Base-by-base conservation (phyloP, 768 basidiomycete species). In the Lactarius sp. region DNA sequence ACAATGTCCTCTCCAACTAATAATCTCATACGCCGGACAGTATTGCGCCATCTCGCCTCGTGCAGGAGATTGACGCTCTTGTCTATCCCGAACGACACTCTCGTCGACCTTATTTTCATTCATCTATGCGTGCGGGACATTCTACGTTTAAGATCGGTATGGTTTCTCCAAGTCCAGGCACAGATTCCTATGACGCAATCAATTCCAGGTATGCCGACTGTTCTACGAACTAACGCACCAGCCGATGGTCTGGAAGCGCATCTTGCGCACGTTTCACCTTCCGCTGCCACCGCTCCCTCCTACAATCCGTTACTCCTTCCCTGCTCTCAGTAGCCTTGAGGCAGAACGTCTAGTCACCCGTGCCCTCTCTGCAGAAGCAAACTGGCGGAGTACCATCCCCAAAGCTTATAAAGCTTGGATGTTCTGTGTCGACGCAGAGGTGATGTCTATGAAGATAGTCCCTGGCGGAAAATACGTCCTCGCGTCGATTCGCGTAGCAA, bases 391-490 rank as follows among this genome's bases (percentile, higher is more conserved):
- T 44, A 52, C 46, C 7, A n/a, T 55, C 37, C 68, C 68, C 41
- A 58, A 59, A 52, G 20, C 61, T 20, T 67, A 52, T 36, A 56
- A 53, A 4, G 53, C 41, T 16, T 68, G 66, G 66, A 56, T 36
- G n/a, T 60, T 67, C 51, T 54, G 50, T 14, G 58, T 58, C 20
- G 64, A 18, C 22, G 53, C 52, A 12, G 61, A 63, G 18, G 57
- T 68, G 20, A 42, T 64, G 33, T 64, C 66, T 33, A 61, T 67
- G 56, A 68, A 68, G 49, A 59, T 68, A 56, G 55, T 67, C n/a
- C 66, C 68, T 9, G 68, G 68, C 6, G 68, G 68, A 9, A 62
- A 68, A 52, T 67, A 67, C 27, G 13, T 68, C 31, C 56, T 67
- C 31, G 66, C 59, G 6, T 67, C 68, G 7, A 50, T 67, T 22